Evolutionary conservation across 129 eudicot species (phyloP).

Genomic region (Chrysanthemum seticuspe): DNA sequence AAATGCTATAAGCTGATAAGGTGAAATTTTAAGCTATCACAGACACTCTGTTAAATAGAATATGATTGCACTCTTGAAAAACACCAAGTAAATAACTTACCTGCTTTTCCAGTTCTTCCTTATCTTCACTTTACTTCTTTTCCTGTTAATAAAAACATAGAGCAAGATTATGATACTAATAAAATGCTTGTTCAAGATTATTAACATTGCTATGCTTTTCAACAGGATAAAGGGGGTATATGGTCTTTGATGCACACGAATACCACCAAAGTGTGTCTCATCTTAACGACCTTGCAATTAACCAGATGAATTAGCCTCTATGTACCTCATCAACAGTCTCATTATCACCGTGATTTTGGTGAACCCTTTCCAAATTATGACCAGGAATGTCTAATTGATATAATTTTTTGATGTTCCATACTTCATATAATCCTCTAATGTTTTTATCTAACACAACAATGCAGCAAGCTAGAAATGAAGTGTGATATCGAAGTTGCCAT

Average conservation of each 20-base stretch:
- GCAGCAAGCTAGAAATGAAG: background rate
- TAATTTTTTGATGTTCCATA: background rate
- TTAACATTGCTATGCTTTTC: background rate
- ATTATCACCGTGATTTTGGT: background rate
- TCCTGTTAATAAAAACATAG: constrained; percentile 10
- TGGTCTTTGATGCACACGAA: background rate
- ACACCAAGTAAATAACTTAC: background rate
- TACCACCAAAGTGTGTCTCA: background rate
- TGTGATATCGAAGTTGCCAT: background rate
- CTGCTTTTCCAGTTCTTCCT: constrained; percentile 8
- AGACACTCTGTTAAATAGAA: too few species aligned
- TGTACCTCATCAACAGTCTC: background rate
- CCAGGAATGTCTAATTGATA: background rate
- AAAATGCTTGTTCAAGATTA: background rate
- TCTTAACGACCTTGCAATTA: constrained; percentile 22
- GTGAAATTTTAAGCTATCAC: too few species aligned
- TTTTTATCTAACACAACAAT: too few species aligned
- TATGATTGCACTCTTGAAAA: background rate
- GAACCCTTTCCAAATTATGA: background rate
- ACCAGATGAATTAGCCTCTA: constrained; percentile 28
- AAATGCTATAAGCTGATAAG: too few species aligned
- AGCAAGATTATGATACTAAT: background rate
- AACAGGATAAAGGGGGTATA: background rate
- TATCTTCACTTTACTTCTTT: constrained; percentile 7
- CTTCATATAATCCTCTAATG: background rate